Evolutionary conservation across 768 basidiomycete genomes (phyloP).

Genomic region (Boletus tomentosulus): DNA sequence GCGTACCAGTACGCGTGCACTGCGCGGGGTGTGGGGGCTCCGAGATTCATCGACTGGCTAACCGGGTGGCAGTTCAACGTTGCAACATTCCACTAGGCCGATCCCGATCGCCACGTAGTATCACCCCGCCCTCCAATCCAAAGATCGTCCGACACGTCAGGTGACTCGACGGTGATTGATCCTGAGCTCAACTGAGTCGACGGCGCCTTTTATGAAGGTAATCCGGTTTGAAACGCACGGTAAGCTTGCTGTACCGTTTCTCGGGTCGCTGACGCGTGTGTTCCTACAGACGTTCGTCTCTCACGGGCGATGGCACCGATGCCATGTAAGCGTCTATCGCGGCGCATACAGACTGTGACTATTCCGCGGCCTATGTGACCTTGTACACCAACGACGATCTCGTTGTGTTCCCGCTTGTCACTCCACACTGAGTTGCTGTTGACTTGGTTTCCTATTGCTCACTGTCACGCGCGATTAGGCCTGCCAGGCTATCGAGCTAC

Average conservation of each 20-base stretch:
- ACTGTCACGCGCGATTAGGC: constrained; percentile 37
- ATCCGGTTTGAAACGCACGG: constrained; percentile 55
- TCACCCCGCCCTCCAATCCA: too few relatives aligned
- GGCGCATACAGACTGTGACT: constrained; percentile 83
- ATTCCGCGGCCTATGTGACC: constrained; percentile 85
- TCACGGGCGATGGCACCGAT: constrained; percentile 88
- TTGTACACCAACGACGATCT: constrained; percentile 57
- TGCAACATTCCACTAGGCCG: too few relatives aligned
- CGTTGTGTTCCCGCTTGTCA: too few relatives aligned
- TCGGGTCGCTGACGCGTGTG: background rate
- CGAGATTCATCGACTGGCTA: background rate
- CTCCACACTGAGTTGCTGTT: too few relatives aligned
- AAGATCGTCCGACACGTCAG: background rate
- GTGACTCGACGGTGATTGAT: background rate
- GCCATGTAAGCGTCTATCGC: constrained; percentile 57
- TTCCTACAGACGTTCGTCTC: constrained; percentile 64
- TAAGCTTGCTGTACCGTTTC: constrained; percentile 16
- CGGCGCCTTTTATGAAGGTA: constrained; percentile 28
- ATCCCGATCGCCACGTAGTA: background rate
- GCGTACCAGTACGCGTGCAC: too few relatives aligned
- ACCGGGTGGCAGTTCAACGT: background rate
- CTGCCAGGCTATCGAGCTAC: constrained; percentile 71
- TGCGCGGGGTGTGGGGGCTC: background rate
- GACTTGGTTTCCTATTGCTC: too few relatives aligned
- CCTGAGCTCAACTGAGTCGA: constrained; percentile 4